phyloP scores from a whole-genome alignment of 1,284 basidiomycete species.

The Pyrrhoderma lamaoense region DNA sequence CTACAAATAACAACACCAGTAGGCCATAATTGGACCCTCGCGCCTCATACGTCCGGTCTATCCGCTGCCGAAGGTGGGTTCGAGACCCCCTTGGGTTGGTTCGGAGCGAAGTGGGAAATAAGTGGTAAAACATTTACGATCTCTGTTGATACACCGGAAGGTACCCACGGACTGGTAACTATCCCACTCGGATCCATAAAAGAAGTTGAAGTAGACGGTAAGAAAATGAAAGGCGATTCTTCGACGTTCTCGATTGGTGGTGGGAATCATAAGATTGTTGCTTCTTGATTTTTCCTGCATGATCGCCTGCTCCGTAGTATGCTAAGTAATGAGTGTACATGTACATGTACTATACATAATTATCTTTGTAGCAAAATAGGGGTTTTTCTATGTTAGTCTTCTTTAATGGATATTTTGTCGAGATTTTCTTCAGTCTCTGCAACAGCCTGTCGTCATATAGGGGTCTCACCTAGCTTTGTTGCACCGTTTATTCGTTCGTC shows the following conservation, averaged over 20 bases:
- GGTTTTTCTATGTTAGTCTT: no score
- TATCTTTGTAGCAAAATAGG: no score
- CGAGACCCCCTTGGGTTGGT: slow-evolving; percentile 37
- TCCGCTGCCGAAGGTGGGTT: slow-evolving; percentile 35
- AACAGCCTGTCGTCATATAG: no score
- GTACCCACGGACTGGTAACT: slow-evolving; percentile 13
- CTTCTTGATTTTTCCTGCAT: no score
- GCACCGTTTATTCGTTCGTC: slow-evolving; percentile 18
- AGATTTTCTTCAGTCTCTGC: no score
- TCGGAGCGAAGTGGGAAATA: slow-evolving; percentile 33
- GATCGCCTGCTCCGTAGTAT: no score
- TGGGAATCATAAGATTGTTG: slow-evolving; percentile 15
- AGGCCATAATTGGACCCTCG: slow-evolving; percentile 33
- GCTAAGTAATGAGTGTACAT: no score
- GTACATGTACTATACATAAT: no score
- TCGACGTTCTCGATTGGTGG: slow-evolving; percentile 9
- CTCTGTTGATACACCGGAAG: slow-evolving; percentile 9
- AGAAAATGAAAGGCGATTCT: background rate
- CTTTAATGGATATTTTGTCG: no score
- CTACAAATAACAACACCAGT: slow-evolving; percentile 33
- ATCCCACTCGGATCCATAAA: slow-evolving; percentile 1
- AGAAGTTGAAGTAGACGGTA: background rate
- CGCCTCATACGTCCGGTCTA: slow-evolving; percentile 31
- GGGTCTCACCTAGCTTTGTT: no score
- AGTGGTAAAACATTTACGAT: background rate